Base-by-base conservation (phyloP, 1,139 yeast species). In the Sugiyamaella xylanicola region DNA sequence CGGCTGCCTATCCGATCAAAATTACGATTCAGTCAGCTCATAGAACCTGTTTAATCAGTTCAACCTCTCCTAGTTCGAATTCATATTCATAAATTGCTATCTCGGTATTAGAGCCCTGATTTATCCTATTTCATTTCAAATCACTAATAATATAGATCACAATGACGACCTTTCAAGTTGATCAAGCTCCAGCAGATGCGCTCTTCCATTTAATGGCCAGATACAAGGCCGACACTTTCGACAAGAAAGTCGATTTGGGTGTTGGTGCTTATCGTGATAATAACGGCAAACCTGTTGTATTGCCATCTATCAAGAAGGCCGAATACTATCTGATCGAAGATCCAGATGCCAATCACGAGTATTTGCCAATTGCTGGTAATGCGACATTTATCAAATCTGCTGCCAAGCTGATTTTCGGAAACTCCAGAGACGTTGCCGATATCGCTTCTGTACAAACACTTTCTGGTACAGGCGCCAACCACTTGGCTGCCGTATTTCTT, bases 391-490 rank as follows among this genome's bases (percentile, higher is more conserved):
- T 85, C 50, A 67, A 74, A 21, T 86, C 85, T 56, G 90, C 96
- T 41, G 89, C 96, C n/a, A 80, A 80, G 65, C 85, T 91, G 54
- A 82, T 92, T 52, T 76, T 92, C 58, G 97, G 97, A 46, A 76
- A 74, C 1, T 78, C 84, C 53, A 83, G 82, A 60, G 65, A 65
- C 53, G 57, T 55, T 16, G 48, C 56, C 19, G 62, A 86, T 65
- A 78, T 89, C 44, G 82, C 87, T 21, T 85, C 95, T 36, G 84
- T 87, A 56, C 99, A 93, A 74, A 83, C 96, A 37, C 78, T 93
- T 58, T 87, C 96, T 32, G 99, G 99, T 63, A 93, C 99, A 13
- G 99, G 99, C 56, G 96, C 98, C 3, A 79, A 92, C 66, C 98
- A 92, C 69, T 75, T 91, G 67, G 95, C 92, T 21, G 96, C 92